Conservation (phyloP, 2,329 filamentous ascomycete species). For the Colletotrichum lupini region DNA sequence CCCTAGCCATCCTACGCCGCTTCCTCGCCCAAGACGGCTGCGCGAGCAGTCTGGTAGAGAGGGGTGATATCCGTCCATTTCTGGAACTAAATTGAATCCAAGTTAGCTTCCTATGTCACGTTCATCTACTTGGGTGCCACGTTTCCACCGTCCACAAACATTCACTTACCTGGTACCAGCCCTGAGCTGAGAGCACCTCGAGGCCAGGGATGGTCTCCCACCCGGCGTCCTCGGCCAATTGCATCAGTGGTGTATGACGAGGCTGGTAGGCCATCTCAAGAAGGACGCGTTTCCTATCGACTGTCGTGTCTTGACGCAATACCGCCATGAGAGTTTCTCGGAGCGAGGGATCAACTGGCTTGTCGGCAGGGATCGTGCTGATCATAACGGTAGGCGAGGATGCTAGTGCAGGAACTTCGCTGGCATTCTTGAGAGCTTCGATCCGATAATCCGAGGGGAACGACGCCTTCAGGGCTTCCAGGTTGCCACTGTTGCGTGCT, state of each 20-base stretch:
- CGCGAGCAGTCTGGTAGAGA: slow-evolving; percentile 75
- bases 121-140: neutral
- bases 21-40: slow-evolving; percentile 54
- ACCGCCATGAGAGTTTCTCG: slow-evolving; percentile 70
- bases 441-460: slow-evolving; percentile 83
- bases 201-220: slow-evolving; percentile 90
- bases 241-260: slow-evolving; percentile 83
- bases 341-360: slow-evolving; percentile 80
- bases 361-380: slow-evolving; percentile 90
- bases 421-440: slow-evolving; percentile 59
- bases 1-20: neutral
- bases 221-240: slow-evolving; percentile 78
- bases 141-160: too few species aligned
- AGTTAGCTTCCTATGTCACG: slow-evolving; percentile 37
- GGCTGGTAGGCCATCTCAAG: slow-evolving; percentile 99
- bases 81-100: slow-evolving; percentile 67
- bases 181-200: slow-evolving; percentile 90
- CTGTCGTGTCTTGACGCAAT: slow-evolving; percentile 54
- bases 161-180: slow-evolving; percentile 80
- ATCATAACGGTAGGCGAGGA: slow-evolving; percentile 77
- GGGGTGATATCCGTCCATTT: slow-evolving; percentile 87
- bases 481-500: slow-evolving; percentile 78
- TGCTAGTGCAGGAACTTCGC: neutral
- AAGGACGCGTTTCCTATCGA: slow-evolving; percentile 67
- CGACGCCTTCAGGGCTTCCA: slow-evolving; percentile 72